phyloP scores from a whole-genome alignment of 2,329 filamentous ascomycete genomes.

The Whalleya microplaca region DNA sequence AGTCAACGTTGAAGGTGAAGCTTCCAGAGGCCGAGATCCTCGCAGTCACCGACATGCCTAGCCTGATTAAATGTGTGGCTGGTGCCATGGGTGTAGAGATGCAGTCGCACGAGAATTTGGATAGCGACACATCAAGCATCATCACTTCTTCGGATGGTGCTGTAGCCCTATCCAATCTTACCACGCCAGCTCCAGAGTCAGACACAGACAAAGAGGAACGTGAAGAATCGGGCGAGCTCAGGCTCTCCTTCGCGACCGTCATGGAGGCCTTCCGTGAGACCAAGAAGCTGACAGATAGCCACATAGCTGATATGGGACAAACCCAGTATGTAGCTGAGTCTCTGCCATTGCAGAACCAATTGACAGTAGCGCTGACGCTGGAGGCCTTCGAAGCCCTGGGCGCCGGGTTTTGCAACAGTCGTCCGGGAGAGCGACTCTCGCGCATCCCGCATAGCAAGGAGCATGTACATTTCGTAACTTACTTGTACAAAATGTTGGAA shows the following conservation, averaged over 20 bases:
- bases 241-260: constrained; percentile 22
- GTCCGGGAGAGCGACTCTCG: constrained; percentile 18
- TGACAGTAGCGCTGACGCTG: constrained; percentile 26
- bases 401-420: constrained; percentile 18
- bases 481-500: constrained; percentile 41
- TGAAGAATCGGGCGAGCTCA: constrained; percentile 16
- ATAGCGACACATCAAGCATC: too few relatives aligned
- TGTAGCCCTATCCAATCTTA: constrained; percentile 16
- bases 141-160: too few relatives aligned
- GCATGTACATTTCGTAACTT: constrained; percentile 37
- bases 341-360: constrained; percentile 29
- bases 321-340: constrained; percentile 32
- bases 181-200: constrained; percentile 13
- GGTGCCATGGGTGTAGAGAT: not conserved
- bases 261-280: constrained; percentile 36
- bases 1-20: constrained; percentile 41
- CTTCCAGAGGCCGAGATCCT: constrained; percentile 36
- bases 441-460: constrained; percentile 33
- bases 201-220: constrained; percentile 10
- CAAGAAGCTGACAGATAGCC: constrained; percentile 34
- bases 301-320: constrained; percentile 26
- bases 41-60: constrained; percentile 36
- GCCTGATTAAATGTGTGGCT: constrained; percentile 32
- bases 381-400: constrained; percentile 40
- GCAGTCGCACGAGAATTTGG: too few relatives aligned